phyloP scores from a whole-genome alignment of 2,329 filamentous ascomycete species.

The Penicillium sp. region DNA sequence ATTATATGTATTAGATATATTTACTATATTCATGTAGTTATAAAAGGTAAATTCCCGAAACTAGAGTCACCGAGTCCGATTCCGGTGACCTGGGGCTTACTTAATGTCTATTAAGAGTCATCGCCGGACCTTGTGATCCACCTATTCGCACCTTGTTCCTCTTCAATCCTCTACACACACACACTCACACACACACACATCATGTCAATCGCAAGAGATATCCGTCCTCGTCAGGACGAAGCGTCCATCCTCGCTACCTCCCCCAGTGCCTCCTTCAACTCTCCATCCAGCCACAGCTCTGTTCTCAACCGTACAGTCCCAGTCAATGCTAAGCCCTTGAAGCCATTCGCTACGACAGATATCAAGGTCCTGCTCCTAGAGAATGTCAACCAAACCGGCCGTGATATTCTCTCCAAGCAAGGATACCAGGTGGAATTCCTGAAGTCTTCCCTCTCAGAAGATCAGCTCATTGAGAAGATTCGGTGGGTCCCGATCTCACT shows the following conservation, averaged over 20 bases:
- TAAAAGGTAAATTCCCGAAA: neutral
- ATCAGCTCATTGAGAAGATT: slow-evolving; percentile 95
- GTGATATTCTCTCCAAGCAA: slow-evolving; percentile 75
- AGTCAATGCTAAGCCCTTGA: slow-evolving; percentile 68
- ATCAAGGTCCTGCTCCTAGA: slow-evolving; percentile 95
- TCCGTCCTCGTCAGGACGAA: slow-evolving; percentile 30
- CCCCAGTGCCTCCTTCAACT: slow-evolving; percentile 71
- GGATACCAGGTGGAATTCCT: slow-evolving; percentile 94
- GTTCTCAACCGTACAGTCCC: slow-evolving; percentile 46
- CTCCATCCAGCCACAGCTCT: slow-evolving; percentile 62
- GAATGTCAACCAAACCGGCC: slow-evolving; percentile 90
- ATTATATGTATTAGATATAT: neutral
- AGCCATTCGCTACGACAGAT: slow-evolving; percentile 92
- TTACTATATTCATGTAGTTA: neutral
- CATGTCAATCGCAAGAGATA: slow-evolving; percentile 38
- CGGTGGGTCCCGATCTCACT: slow-evolving; percentile 54
- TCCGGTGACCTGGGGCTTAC: slow-evolving; percentile 20
- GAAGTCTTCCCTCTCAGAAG: slow-evolving; percentile 86
- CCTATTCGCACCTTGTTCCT: slow-evolving; percentile 9
- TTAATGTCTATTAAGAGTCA: slow-evolving; percentile 16
- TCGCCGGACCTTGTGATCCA: neutral
- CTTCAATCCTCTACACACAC: neutral
- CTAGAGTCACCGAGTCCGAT: slow-evolving; percentile 8
- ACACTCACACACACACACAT: slow-evolving; percentile 7
- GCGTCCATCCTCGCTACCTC: slow-evolving; percentile 66